Evolutionary conservation across 129 eudicot genomes (phyloP), one percentile per base, ranked within the genome.

Genomic region (Scalesia atractyloides): DNA sequence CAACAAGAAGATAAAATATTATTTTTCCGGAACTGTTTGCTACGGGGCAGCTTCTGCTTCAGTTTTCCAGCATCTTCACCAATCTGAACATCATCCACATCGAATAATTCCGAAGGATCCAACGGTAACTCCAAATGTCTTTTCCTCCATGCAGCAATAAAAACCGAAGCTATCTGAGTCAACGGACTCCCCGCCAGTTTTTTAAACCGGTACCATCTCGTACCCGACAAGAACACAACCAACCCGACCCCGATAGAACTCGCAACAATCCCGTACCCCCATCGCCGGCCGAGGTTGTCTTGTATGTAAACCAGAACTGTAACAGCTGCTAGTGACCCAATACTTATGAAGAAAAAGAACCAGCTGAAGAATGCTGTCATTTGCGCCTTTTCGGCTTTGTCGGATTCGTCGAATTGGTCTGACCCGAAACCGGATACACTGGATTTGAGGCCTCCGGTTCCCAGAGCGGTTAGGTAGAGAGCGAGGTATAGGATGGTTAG

Each of bases 361-460:
- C 98, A 94, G 80, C 83, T 90, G 74, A 94, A 94, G 84, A 94
- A 94, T 51, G 83, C 82, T 1, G 87, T 78, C 98, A 94, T 94
- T 49, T 81, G 88, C 33, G 50, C 64, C 50, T 79, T 84, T 43
- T 94, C 98, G 26, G 70, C 79, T 69, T 79, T 73, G 85, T 90
- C 75, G 0, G 88, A 46, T 14, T 93, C 98, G 39, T 93, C 96
- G 67, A 93, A 93, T 37, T 93, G 98, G 78, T 93, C 98, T 9
- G 98, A 89, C 19, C 98, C 98, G 76, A 93, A 87, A 2, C 98
- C 98, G 1, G 98, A 93, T 3, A 93, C 98, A 17, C 98, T 93
- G 7, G 98, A 89, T 50, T 93, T 93, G 9, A 89, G 78, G 9
- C 98, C 98, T 16, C 98, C 98, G 16, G 98, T 94, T 24, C 98